Percentiles rank a stretch among this genome's conserved stretches.
Evolutionary conservation across 2,329 filamentous ascomycete genomes (phyloP).

Genomic region (Ophiosphaerella korrae): DNA sequence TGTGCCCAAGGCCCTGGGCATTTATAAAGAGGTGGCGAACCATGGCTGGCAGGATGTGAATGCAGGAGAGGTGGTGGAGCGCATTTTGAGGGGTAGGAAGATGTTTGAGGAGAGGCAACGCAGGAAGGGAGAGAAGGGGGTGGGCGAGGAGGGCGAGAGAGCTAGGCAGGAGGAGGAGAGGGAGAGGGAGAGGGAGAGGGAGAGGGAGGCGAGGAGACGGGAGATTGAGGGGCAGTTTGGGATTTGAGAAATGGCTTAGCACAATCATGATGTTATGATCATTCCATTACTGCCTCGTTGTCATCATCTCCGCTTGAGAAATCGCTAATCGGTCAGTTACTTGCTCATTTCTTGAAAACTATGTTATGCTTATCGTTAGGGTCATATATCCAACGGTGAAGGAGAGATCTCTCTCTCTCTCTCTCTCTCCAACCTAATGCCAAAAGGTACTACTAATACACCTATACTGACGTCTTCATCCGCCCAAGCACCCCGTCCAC

Average conservation of each 20-base stretch:
- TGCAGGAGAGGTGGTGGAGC: conserved; percentile 85
- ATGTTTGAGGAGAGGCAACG: conserved; percentile 91
- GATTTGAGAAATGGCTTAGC: conserved; percentile 5
- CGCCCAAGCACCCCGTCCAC: too few relatives aligned
- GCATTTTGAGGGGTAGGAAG: conserved; percentile 84
- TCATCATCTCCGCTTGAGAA: too few relatives aligned
- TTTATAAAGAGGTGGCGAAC: conserved; percentile 77
- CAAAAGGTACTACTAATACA: too few relatives aligned
- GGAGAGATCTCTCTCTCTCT: too few relatives aligned
- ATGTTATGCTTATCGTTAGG: too few relatives aligned
- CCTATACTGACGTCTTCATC: too few relatives aligned
- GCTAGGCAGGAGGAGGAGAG: conserved; percentile 46
- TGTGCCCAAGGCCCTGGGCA: conserved; percentile 78
- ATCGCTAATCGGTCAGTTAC: too few relatives aligned
- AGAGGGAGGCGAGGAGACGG: conserved; percentile 40
- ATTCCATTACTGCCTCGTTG: too few relatives aligned
- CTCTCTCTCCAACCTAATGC: too few relatives aligned
- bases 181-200: conserved; percentile 42
- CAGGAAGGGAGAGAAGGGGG: conserved; percentile 85
- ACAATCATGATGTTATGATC: too few relatives aligned
- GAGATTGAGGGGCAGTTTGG: conserved; percentile 51
- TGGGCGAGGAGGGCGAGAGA: conserved; percentile 65
- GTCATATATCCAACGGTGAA: too few relatives aligned
- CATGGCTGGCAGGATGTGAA: conserved; percentile 89
- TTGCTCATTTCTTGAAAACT: too few relatives aligned